Evolutionary conservation across 1,284 basidiomycete species (phyloP).

Genomic region (Xerocomus amazonicus): DNA sequence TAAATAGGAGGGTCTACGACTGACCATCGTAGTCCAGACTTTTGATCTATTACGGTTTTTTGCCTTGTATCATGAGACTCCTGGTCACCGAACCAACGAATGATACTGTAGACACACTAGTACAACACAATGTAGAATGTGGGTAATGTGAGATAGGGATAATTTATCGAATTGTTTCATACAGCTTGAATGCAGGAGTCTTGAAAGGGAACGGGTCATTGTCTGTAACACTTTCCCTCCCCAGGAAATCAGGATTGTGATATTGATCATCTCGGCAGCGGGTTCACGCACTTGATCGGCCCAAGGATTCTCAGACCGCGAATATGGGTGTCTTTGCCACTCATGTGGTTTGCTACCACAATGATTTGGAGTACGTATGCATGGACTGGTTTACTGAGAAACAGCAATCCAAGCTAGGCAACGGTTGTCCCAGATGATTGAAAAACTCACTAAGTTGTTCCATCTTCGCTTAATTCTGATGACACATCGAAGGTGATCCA

Average conservation of each 20-base stretch:
- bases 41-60: conserved; percentile 13
- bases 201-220: conserved; percentile 71
- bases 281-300: conserved; percentile 64
- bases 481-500: conserved; percentile 93
- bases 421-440: background rate
- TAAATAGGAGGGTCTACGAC: conserved; percentile 18
- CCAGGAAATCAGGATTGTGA: background rate
- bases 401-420: conserved; percentile 3
- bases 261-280: background rate
- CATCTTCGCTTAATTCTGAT: conserved; percentile 74
- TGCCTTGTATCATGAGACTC: background rate
- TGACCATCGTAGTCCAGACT: background rate
- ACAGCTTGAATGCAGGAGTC: conserved; percentile 66
- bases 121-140: conserved; percentile 29
- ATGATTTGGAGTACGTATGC: conserved; percentile 91
- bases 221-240: conserved; percentile 44
- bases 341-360: conserved; percentile 92
- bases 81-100: conserved; percentile 1
- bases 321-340: conserved; percentile 98
- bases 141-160: conserved; percentile 23
- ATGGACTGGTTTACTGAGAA: conserved; percentile 73
- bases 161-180: conserved; percentile 67
- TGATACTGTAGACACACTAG: conserved; percentile 12
- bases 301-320: conserved; percentile 86
- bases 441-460: conserved; percentile 56